Evolutionary conservation across 495 filamentous ascomycete species (phyloP).

Genomic region (Xylaria palmicola): DNA sequence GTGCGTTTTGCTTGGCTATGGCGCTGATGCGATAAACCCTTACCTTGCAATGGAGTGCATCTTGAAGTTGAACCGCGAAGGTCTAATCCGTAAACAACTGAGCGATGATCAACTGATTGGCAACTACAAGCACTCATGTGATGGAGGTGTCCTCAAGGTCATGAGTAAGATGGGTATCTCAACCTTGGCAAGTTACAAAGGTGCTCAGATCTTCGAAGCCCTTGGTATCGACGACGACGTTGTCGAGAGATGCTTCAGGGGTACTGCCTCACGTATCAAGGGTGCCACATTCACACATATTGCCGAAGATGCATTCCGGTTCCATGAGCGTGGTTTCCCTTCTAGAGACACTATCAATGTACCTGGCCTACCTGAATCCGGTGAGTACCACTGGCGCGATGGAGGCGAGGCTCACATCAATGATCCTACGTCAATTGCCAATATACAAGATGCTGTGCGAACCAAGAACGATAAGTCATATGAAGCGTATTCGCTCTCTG

Average conservation of each 20-base stretch:
- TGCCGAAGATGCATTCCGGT: constrained; percentile 92
- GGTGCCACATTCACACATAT: constrained; percentile 96
- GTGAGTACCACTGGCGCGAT: constrained; percentile 99
- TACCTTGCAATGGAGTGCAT: constrained; percentile 98
- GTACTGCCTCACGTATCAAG: constrained; percentile 93
- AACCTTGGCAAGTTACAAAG: constrained; percentile 96
- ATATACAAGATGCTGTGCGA: constrained; percentile 96
- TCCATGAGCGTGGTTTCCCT: constrained; percentile 95
- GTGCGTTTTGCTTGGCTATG: constrained; percentile 96
- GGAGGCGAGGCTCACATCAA: constrained; percentile 98
- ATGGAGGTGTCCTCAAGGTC: constrained; percentile 97
- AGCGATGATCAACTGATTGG: constrained; percentile 81
- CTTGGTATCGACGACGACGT: constrained; percentile 94
- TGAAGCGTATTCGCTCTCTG: constrained; percentile 91
- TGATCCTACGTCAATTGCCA: constrained; percentile 92
- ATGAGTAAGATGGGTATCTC: constrained; percentile 99
- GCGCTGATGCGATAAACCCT: constrained; percentile 93
- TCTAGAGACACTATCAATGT: constrained; percentile 76
- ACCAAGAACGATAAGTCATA: constrained; percentile 99
- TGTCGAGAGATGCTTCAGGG: constrained; percentile 94
- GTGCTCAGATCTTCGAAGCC: constrained; percentile 99
- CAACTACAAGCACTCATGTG: constrained; percentile 98
- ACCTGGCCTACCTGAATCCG: constrained; percentile 86
- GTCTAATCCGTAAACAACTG: constrained; percentile 86
- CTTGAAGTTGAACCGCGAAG: constrained; percentile 96